phyloP scores from a whole-genome alignment of 2,329 filamentous ascomycete species.

The Stachybotrys chlorohalonatus region DNA sequence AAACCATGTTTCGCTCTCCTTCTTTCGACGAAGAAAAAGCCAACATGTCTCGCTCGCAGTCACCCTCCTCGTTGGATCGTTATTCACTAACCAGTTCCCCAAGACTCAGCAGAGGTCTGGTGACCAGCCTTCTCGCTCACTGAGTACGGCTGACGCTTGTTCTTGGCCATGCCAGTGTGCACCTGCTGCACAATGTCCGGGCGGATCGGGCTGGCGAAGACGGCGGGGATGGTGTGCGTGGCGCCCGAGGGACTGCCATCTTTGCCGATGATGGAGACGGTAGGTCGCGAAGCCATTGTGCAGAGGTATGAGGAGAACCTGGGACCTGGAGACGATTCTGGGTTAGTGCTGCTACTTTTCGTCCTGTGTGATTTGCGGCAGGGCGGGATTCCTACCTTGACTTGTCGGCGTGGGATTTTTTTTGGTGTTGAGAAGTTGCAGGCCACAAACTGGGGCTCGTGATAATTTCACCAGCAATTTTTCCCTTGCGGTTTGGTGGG shows the following conservation, averaged over 20 bases:
- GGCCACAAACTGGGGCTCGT: conserved; percentile 17
- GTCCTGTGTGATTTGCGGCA: background rate
- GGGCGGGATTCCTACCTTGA: conserved; percentile 21
- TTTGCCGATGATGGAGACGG: conserved; percentile 92
- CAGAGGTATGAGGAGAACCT: conserved; percentile 21
- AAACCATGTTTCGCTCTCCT: background rate
- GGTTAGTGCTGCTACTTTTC: conserved; percentile 5
- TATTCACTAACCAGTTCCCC: conserved; percentile 83
- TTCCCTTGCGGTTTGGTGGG: conserved; percentile 26
- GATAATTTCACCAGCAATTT: conserved; percentile 28
- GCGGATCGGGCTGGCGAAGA: conserved; percentile 96
- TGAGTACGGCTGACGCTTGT: conserved; percentile 98
- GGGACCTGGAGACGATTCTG: conserved; percentile 16
- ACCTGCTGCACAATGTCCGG: conserved; percentile 98
- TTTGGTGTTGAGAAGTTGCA: conserved; percentile 22
- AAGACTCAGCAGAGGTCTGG: conserved; percentile 99
- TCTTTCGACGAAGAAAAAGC: background rate
- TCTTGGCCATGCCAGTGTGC: conserved; percentile 99
- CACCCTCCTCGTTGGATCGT: background rate
- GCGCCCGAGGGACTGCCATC: conserved; percentile 87
- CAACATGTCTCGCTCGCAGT: background rate
- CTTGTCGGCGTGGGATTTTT: conserved; percentile 16
- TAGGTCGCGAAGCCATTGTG: conserved; percentile 92
- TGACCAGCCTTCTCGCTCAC: conserved; percentile 99
- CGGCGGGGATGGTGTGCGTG: conserved; percentile 86